Conservation (phyloP, 2,329 filamentous ascomycete genomes). For the Penicillium capsulatum region DNA sequence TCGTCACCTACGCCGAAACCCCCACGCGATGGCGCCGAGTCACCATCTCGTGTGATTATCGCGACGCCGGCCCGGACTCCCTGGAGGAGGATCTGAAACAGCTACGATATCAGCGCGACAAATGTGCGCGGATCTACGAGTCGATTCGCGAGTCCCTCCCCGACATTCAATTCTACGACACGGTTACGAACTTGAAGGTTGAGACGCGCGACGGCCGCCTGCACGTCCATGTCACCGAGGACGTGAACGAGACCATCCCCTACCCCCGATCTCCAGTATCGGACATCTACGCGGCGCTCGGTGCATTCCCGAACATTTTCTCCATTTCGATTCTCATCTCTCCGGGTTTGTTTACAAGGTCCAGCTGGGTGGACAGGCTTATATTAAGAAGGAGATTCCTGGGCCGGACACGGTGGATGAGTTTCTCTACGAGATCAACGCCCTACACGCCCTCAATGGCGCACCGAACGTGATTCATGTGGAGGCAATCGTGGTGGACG, state of each 20-base stretch:
- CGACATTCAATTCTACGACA: conserved; percentile 95
- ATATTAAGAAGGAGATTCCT: conserved; percentile 98
- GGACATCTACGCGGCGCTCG: conserved; percentile 57
- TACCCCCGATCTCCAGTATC: conserved; percentile 73
- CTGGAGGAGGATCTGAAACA: conserved; percentile 77
- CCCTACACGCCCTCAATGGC: conserved; percentile 70
- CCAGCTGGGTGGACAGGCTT: conserved; percentile 59
- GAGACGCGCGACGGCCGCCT: conserved; percentile 82
- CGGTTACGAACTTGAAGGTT: conserved; percentile 91
- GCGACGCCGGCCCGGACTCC: conserved; percentile 71
- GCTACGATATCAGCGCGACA: conserved; percentile 81
- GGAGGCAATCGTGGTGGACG: conserved; percentile 82
- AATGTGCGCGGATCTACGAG: conserved; percentile 89
- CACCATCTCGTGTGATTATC: conserved; percentile 91
- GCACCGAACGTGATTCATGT: conserved; percentile 78
- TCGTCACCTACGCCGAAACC: conserved; percentile 84
- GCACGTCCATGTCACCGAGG: conserved; percentile 96
- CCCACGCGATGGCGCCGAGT: conserved; percentile 78
- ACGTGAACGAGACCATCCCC: conserved; percentile 87
- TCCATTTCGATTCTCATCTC: conserved; percentile 85
- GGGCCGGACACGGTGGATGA: conserved; percentile 93
- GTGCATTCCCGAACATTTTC: conserved; percentile 64
- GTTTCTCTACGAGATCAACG: conserved; percentile 96
- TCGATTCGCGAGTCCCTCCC: conserved; percentile 84
- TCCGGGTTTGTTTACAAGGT: conserved; percentile 98